Evolutionary conservation across 176 grass and related monocot genomes (phyloP).

Genomic region (Eleusine coracana): DNA sequence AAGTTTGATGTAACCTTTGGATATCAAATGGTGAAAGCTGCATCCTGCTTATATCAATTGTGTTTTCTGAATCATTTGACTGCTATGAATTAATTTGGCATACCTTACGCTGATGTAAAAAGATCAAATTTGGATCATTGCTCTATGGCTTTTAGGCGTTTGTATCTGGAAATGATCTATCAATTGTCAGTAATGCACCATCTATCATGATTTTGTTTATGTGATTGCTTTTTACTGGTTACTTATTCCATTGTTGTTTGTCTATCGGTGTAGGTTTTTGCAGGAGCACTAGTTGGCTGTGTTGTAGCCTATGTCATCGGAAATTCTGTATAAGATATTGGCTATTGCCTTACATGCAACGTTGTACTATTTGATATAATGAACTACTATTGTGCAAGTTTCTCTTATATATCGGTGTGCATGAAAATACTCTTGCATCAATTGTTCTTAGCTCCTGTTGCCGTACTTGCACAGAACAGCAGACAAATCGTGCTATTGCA

Average conservation of each 20-base stretch:
- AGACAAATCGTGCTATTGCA: not conserved
- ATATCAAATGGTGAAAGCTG: not conserved
- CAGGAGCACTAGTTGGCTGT: constrained; percentile 80
- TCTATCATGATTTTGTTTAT: not conserved
- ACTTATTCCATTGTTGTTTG: not conserved
- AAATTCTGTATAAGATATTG: constrained; percentile 60
- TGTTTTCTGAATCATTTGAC: not conserved
- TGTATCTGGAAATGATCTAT: not conserved
- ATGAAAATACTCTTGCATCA: not conserved
- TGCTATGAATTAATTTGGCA: not conserved
- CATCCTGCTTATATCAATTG: not conserved
- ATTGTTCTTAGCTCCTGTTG: not conserved
- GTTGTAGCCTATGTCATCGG: constrained; percentile 61
- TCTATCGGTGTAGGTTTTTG: constrained; percentile 59
- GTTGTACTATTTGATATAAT: constrained; percentile 26
- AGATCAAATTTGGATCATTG: not conserved
- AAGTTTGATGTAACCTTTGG: not conserved
- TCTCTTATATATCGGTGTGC: not conserved
- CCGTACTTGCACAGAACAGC: not conserved
- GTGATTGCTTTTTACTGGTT: not conserved
- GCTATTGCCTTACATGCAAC: constrained; percentile 30
- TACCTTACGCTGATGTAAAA: not conserved
- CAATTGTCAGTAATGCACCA: not conserved
- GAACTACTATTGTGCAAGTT: not conserved
- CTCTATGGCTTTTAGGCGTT: not conserved